These are phyloP conservation scores for Ormosia semicastrata DNA, from an alignment of 306 rosid species.

Conservation along the genomic window DNA sequence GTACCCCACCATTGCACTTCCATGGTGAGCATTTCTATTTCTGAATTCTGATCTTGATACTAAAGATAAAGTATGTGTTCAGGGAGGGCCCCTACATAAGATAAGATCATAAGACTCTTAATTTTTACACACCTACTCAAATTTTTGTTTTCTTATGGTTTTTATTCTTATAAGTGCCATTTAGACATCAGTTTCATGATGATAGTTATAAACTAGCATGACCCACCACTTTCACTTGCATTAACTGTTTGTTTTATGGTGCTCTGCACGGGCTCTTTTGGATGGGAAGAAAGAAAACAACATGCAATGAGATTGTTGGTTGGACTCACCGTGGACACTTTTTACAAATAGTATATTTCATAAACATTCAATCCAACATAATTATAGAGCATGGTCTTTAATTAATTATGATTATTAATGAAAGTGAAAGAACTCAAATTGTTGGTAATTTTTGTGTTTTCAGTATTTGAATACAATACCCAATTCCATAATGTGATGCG, in stretches of 20 bases:
- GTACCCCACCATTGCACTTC: conserved; percentile 25
- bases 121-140: background rate
- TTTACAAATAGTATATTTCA: background rate
- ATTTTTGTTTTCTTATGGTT: background rate
- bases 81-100: background rate
- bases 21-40: background rate
- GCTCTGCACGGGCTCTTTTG: conserved; percentile 13
- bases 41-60: background rate
- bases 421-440: background rate
- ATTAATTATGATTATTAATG: conserved; percentile 6
- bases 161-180: background rate
- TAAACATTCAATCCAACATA: background rate
- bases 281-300: conserved; percentile 11
- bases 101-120: background rate
- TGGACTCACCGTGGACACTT: background rate
- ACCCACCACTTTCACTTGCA: conserved; percentile 39
- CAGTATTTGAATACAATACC: conserved; percentile 68
- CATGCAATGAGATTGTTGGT: conserved; percentile 28
- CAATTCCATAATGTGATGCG: conserved; percentile 83
- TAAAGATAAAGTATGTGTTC: background rate
- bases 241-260: background rate
- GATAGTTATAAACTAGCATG: conserved; percentile 17
- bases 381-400: conserved; percentile 8
- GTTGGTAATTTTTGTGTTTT: background rate
- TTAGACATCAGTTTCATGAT: conserved; percentile 22